Base-by-base conservation (phyloP, 805 yeast genomes). In the Lipomyces kockii region DNA sequence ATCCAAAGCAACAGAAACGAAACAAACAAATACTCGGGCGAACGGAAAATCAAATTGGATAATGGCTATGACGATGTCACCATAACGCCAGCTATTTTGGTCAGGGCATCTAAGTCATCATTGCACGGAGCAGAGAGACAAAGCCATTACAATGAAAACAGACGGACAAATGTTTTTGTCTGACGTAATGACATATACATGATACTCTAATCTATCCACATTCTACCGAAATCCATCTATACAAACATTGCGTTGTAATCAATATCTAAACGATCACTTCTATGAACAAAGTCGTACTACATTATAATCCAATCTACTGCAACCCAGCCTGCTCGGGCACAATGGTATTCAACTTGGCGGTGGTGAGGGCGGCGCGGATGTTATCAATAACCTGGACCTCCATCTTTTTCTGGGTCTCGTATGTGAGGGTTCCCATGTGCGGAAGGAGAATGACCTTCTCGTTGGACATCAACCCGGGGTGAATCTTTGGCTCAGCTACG, bases 391-490 rank as follows among this genome's bases (percentile, higher is more conserved):
- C 91, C 76, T 86, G 86, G 72, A 85, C 87, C 79, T 93, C 97
- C 97, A 95, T 91, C 73, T 84, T 84, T 72, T 82, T 80, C 74
- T 89, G 85, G 2, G 97, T 89, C 78, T 92, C 96, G 62, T 79
- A 78, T 3, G 94, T 82, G 76, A 87, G 87, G 0, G 97, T 91
- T 34, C 97, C 98, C 89, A 91, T 87, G 77, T 92, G 98, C 17
- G 98, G 98, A 71, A 90, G 80, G 46, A 90, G 85, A 12, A 89
- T 82, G n/a, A 84, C 86, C 65, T 83, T 84, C 32, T 82, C 79
- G 72, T 85, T 80, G 35, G 77, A 77, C 59, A 83, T 73, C 66
- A 88, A 80, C 60, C 86, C 89, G 69, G 82, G 80, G 62, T 86
- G 82, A 20, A 86, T 85, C 68, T 83, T 73, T 1, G 92, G 92